Percentiles rank a stretch among this genome's conserved stretches.
Conservation (phyloP, 768 basidiomycete genomes). For the Terana coerulea region DNA sequence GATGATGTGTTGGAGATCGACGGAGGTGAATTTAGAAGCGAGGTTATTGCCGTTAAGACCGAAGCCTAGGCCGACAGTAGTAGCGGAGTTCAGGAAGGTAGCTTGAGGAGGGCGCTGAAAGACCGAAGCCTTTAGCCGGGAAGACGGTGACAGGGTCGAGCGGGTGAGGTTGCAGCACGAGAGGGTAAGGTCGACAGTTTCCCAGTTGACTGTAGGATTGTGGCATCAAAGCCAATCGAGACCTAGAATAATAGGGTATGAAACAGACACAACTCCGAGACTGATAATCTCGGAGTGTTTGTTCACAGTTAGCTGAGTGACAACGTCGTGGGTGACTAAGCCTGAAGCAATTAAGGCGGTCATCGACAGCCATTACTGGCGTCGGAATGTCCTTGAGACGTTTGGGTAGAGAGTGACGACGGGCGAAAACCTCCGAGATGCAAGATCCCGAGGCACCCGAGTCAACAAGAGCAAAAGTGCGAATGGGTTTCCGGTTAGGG, state of each 20-base stretch:
- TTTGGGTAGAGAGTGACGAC: constrained; percentile 29
- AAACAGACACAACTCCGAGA: constrained; percentile 30
- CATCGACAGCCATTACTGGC: constrained; percentile 35
- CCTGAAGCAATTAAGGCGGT: constrained; percentile 31
- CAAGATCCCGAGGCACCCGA: constrained; percentile 33
- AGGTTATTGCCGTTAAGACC: constrained; percentile 13
- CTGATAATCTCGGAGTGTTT: constrained; percentile 27
- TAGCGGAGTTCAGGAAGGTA: neutral
- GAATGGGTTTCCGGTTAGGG: constrained; percentile 28
- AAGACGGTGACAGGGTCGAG: constrained; percentile 19
- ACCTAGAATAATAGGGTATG: constrained; percentile 33
- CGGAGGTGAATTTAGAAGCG: neutral
- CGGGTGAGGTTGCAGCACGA: constrained; percentile 17
- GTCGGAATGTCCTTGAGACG: constrained; percentile 32
- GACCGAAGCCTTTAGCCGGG: constrained; percentile 25
- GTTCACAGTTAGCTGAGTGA: constrained; percentile 25
- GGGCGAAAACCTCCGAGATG: constrained; percentile 33
- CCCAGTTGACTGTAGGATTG: constrained; percentile 35
- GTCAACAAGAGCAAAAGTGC: constrained; percentile 35
- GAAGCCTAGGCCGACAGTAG: constrained; percentile 18
- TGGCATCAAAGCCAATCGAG: constrained; percentile 34
- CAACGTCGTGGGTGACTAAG: constrained; percentile 35
- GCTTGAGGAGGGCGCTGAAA: constrained; percentile 24
- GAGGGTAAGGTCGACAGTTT: constrained; percentile 23
- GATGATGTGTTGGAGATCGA: neutral